phyloP scores from a whole-genome alignment of 768 basidiomycete species.

The Trametes cubensis region DNA sequence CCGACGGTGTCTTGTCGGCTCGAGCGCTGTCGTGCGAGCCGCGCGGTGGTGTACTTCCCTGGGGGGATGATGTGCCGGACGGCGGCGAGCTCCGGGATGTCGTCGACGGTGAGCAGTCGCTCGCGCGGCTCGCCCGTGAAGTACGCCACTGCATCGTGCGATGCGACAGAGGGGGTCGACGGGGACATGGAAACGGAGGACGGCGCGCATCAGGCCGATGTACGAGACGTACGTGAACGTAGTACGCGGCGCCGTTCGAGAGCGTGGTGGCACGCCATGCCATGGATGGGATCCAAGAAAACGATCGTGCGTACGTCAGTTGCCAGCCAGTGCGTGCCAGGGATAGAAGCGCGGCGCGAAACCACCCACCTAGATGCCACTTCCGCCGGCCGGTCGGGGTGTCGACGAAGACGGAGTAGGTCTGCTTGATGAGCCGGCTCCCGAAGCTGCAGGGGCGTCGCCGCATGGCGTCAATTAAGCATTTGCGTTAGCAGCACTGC shows the following conservation, averaged over 20 bases:
- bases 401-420: constrained; percentile 78
- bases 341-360: constrained; percentile 10
- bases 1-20: constrained; percentile 13
- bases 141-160: constrained; percentile 38
- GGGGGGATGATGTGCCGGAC: constrained; percentile 33
- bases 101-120: constrained; percentile 30
- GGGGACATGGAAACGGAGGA: not conserved
- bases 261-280: too few relatives aligned
- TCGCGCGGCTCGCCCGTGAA: constrained; percentile 38
- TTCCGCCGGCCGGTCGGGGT: constrained; percentile 67
- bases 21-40: constrained; percentile 32
- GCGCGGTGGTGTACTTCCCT: constrained; percentile 39
- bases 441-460: constrained; percentile 23
- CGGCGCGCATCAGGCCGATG: constrained; percentile 2
- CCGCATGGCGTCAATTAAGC: not conserved
- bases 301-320: constrained; percentile 1
- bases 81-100: constrained; percentile 35
- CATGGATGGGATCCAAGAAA: not conserved
- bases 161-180: not conserved
- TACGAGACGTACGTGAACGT: not conserved
- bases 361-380: constrained; percentile 75
- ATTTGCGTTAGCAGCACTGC: constrained; percentile 8
- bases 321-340: constrained; percentile 5
- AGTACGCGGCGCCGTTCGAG: constrained; percentile 1
- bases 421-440: constrained; percentile 72